A percentile compares a stretch with the other conserved stretches of the same genome.
Evolutionary conservation across 305 asterid genomes (phyloP).

Genomic region (Fraxinus greggii): DNA sequence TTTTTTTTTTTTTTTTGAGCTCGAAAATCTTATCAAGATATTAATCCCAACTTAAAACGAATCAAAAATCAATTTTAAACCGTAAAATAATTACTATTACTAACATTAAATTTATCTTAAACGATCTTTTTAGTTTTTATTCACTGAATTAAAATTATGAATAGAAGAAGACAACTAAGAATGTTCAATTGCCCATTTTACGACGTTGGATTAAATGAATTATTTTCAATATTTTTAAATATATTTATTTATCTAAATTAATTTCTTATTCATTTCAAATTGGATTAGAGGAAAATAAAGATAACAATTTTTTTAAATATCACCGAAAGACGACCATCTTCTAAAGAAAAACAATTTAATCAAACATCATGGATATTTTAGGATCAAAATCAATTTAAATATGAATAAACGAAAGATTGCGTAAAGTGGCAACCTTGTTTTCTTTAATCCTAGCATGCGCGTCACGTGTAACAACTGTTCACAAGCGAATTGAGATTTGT

Average conservation of each 20-base stretch:
- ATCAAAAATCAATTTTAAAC: not conserved
- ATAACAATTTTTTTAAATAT: too few species aligned
- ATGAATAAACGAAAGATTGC: not conserved
- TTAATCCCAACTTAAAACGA: not conserved
- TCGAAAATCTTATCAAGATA: not conserved
- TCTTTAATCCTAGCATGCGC: constrained; percentile 4
- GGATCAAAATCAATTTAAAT: not conserved
- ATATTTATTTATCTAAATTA: too few species aligned
- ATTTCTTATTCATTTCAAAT: too few species aligned
- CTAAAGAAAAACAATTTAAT: not conserved
- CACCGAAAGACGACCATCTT: not conserved
- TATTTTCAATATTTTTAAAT: not conserved
- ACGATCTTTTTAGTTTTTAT: too few species aligned
- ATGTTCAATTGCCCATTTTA: too few species aligned
- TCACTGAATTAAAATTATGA: too few species aligned
- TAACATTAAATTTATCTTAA: too few species aligned
- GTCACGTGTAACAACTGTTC: constrained; percentile 28
- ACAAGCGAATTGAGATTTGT: not conserved
- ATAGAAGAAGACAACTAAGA: too few species aligned
- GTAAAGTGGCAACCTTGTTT: not conserved
- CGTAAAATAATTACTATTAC: not conserved
- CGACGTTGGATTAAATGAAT: too few species aligned
- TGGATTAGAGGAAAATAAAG: not conserved
- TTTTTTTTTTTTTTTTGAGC: not conserved
- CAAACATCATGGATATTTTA: not conserved